Evolutionary conservation across 345 rosid genomes (phyloP).

Genomic region (Acer negundo): DNA sequence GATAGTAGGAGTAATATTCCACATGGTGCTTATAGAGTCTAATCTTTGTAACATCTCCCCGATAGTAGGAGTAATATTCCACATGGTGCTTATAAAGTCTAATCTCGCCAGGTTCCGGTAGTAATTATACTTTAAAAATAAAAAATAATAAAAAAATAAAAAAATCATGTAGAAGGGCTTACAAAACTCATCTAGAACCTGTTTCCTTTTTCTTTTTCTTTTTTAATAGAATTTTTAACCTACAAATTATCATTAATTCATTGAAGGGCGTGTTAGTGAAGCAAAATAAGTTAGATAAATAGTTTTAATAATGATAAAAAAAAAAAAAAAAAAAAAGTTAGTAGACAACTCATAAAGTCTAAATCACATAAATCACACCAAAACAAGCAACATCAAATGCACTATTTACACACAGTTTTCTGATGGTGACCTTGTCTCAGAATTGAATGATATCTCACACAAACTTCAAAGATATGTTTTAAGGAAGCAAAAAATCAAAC

Average conservation of each 20-base stretch:
- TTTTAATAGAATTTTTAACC: background rate
- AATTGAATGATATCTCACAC: background rate
- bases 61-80: too few species aligned
- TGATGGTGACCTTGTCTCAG: slow-evolving; percentile 3
- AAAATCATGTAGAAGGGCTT: too few species aligned
- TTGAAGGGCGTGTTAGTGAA: background rate
- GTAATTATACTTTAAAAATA: too few species aligned
- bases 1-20: too few species aligned
- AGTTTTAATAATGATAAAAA: background rate
- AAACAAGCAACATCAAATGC: slow-evolving; percentile 31
- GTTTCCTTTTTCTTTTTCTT: too few species aligned
- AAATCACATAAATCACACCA: slow-evolving; percentile 26
- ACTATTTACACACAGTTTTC: slow-evolving; percentile 1
- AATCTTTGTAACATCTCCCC: too few species aligned
- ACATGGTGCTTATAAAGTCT: too few species aligned
- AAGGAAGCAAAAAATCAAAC: slow-evolving; percentile 6
- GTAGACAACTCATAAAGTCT: background rate
- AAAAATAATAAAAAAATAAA: too few species aligned
- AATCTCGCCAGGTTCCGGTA: too few species aligned
- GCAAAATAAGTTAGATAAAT: background rate
- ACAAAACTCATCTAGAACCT: too few species aligned
- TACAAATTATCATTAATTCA: background rate
- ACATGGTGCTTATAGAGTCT: too few species aligned
- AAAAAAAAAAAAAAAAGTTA: background rate
- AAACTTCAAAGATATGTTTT: slow-evolving; percentile 13